These are phyloP conservation scores for Cantharellus anzutake DNA, from an alignment of 768 basidiomycete genomes.

Conservation along the genomic window DNA sequence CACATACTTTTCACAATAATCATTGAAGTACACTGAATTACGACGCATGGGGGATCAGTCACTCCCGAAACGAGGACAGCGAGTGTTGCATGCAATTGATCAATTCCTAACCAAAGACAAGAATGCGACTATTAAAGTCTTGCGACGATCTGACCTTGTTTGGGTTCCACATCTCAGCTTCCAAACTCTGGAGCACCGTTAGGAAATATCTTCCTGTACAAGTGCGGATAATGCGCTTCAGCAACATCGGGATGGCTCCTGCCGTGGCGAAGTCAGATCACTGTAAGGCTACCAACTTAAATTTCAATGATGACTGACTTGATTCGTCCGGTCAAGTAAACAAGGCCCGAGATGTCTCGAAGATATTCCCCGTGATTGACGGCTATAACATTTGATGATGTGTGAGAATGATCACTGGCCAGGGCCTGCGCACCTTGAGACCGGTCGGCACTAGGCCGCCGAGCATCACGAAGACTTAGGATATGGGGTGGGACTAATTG, in stretches of 20 bases:
- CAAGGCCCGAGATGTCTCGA: conserved; percentile 45
- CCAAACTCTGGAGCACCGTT: conserved; percentile 17
- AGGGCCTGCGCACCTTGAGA: background rate
- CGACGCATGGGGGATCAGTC: too few species aligned
- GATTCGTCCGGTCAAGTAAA: conserved; percentile 55
- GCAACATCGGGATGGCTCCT: conserved; percentile 80
- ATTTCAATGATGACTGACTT: conserved; percentile 31
- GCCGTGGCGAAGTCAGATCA: conserved; percentile 2
- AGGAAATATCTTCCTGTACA: conserved; percentile 56
- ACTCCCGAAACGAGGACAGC: too few species aligned
- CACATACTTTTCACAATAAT: too few species aligned
- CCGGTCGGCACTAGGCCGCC: conserved; percentile 24
- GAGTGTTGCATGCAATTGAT: too few species aligned
- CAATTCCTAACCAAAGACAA: too few species aligned
- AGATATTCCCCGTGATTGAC: conserved; percentile 67
- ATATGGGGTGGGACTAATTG: conserved; percentile 46
- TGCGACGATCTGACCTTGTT: too few species aligned
- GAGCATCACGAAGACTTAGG: conserved; percentile 33
- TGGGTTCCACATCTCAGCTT: background rate
- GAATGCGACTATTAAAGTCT: too few species aligned
- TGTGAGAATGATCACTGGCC: background rate
- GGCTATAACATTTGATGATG: conserved; percentile 24
- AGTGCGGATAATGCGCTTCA: conserved; percentile 50
- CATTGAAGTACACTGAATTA: too few species aligned
- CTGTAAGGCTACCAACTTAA: background rate